Percentiles rank a stretch among this genome's conserved stretches.
Evolutionary conservation across 192 early-diverging fungal genomes (phyloP).

Genomic region (Coemansia asiatica): DNA sequence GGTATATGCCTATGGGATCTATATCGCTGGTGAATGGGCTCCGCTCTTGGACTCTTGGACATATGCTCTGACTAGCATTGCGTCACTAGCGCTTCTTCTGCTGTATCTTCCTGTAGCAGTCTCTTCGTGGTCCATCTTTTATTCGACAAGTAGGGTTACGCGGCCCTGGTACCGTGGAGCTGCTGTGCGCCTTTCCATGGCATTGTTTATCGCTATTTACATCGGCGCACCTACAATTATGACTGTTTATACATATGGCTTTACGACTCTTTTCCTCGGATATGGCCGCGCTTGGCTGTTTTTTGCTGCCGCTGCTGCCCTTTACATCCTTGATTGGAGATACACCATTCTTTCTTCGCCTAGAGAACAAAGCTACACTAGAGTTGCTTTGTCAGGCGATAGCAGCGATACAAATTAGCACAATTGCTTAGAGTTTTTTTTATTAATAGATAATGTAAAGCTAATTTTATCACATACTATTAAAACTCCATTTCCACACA

Average conservation of each 20-base stretch:
- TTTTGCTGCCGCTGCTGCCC: conserved; percentile 20
- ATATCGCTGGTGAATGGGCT: conserved; percentile 47
- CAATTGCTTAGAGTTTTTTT: neutral
- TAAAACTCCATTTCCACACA: neutral
- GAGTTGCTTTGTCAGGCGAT: neutral
- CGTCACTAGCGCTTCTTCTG: conserved; percentile 32
- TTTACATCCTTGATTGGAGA: conserved; percentile 47
- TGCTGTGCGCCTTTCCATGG: conserved; percentile 22
- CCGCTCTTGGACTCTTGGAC: conserved; percentile 52
- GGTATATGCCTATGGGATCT: conserved; percentile 61
- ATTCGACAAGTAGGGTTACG: conserved; percentile 9
- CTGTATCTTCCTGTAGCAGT: conserved; percentile 48
- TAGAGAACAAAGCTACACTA: neutral
- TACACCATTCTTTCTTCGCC: neutral
- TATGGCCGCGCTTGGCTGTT: conserved; percentile 43
- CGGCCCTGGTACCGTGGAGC: conserved; percentile 30
- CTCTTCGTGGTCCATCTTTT: conserved; percentile 36
- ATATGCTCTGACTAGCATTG: conserved; percentile 38
- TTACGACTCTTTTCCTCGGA: conserved; percentile 26
- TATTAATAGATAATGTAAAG: neutral
- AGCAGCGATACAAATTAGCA: neutral
- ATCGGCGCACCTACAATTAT: conserved; percentile 27
- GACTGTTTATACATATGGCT: conserved; percentile 49
- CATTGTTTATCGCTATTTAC: conserved; percentile 22
- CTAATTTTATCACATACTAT: neutral